A percentile compares a stretch with the other conserved stretches of the same genome.
Evolutionary conservation across 805 yeast genomes (phyloP).

Genomic region (Suhomyces xylopsoci): DNA sequence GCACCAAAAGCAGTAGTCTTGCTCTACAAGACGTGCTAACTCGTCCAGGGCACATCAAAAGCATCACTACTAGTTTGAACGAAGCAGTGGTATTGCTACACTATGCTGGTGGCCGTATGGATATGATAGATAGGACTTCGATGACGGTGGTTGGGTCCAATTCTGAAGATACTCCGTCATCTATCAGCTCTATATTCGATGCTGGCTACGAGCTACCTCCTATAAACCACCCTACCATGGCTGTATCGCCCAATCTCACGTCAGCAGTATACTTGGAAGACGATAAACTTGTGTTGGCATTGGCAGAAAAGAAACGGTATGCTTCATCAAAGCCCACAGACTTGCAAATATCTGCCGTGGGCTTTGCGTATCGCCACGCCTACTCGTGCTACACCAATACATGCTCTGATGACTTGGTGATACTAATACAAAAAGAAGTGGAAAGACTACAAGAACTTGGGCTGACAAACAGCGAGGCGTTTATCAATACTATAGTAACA

Average conservation of each 20-base stretch:
- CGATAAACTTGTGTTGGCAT: slow-evolving; percentile 15
- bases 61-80: slow-evolving; percentile 31
- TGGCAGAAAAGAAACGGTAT: slow-evolving; percentile 16
- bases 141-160: slow-evolving; percentile 19
- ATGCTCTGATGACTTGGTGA: slow-evolving; percentile 67
- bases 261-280: slow-evolving; percentile 29
- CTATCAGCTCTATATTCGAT: slow-evolving; percentile 46
- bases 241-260: slow-evolving; percentile 52
- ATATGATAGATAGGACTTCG: slow-evolving; percentile 39
- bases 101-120: slow-evolving; percentile 45
- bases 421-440: slow-evolving; percentile 51
- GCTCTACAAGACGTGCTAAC: slow-evolving; percentile 26
- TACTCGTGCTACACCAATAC: slow-evolving; percentile 65
- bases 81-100: slow-evolving; percentile 41
- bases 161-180: slow-evolving; percentile 21
- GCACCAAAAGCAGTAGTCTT: slow-evolving; percentile 9
- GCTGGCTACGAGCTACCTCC: slow-evolving; percentile 52
- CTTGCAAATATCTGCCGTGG: slow-evolving; percentile 48
- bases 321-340: slow-evolving; percentile 25
- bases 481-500: slow-evolving; percentile 45
- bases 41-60: slow-evolving; percentile 24
- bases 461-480: slow-evolving; percentile 13
- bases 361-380: slow-evolving; percentile 65
- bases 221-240: slow-evolving; percentile 26
- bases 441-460: slow-evolving; percentile 14